Evolutionary conservation across 306 rosid species (phyloP), one percentile per base, ranked within the genome.

Genomic region (Inga oerstediana): DNA sequence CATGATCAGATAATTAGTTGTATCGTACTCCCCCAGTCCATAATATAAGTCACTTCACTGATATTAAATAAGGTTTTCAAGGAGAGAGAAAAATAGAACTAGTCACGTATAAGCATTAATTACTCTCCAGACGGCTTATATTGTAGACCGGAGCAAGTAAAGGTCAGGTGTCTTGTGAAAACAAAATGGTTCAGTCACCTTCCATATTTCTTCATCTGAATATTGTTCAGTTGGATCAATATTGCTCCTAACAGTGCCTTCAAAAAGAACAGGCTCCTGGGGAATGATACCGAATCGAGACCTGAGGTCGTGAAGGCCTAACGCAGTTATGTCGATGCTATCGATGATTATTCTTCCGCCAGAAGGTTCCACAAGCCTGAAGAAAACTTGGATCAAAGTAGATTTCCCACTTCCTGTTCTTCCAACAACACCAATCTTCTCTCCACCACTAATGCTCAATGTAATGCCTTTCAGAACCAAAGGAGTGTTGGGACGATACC

Each of bases 231-330:
- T 80, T 79, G 99, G 99, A 81, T 96, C 99, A 37, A 96, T 84
- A 84, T 96, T 96, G 89, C 88, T 92, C 85, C 98, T 86, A 7
- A 96, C 94, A 1, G 99, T 96, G 71, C 99, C 99, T 87, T 96
- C 98, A 35, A 96, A 96, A 80, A 96, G 99, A 24, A 96, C 97
- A 78, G 99, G 99, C 75, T 96, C 99, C 84, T 96, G 99, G 76
- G 99, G 99, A 81, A 96, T 96, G 88, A 94, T 96, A 32, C 99
- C 97, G 4, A 96, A 94, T 8, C 99, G 91, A 65, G 99, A 93
- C 80, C 99, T 85, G 27, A 96, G 92, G 80, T 96, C 97, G 72
- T 96, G 99, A 87, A 96, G 99, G 16, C 99, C 99, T 37, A 96
- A 78, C 19, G 48, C 74, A 11, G 88, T 65, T 68, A 88, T 94